A percentile compares a stretch with the other conserved stretches of the same genome.
Evolutionary conservation across 441 rosid genomes (phyloP).

Genomic region (Aquilaria agallochum): DNA sequence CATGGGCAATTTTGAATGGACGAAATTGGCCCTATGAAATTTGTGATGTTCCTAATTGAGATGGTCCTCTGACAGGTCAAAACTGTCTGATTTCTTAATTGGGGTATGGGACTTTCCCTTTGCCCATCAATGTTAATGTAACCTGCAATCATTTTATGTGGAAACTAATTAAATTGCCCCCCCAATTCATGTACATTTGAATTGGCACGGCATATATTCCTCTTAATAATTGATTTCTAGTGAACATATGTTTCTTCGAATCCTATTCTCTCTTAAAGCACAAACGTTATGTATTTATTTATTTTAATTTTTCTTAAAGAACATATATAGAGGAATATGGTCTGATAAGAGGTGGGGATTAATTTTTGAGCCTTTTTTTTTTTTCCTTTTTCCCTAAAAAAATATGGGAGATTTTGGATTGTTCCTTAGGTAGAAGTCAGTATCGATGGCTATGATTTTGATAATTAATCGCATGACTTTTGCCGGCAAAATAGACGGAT

Average conservation of each 20-base stretch:
- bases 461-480: too few relatives aligned
- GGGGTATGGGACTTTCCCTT: slow-evolving; percentile 14
- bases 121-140: slow-evolving; percentile 10
- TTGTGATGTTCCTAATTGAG: not conserved
- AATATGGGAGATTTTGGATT: too few relatives aligned
- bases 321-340: too few relatives aligned
- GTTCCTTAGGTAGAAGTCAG: too few relatives aligned
- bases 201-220: not conserved
- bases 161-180: slow-evolving; percentile 1
- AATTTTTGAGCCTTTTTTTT: too few relatives aligned
- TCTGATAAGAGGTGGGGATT: too few relatives aligned
- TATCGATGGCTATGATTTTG: too few relatives aligned
- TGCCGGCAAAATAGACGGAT: too few relatives aligned
- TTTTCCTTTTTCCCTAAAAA: too few relatives aligned
- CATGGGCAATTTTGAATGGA: not conserved
- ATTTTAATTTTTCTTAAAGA: too few relatives aligned
- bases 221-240: slow-evolving; percentile 14
- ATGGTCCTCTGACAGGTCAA: slow-evolving; percentile 12
- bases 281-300: too few relatives aligned
- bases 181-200: slow-evolving; percentile 2
- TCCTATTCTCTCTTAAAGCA: too few relatives aligned
- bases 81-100: slow-evolving; percentile 9
- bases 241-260: not conserved
- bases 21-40: not conserved
- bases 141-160: slow-evolving; percentile 6